phyloP scores from a whole-genome alignment of 73 alveolate species.

The Durusdinium trenchii region DNA sequence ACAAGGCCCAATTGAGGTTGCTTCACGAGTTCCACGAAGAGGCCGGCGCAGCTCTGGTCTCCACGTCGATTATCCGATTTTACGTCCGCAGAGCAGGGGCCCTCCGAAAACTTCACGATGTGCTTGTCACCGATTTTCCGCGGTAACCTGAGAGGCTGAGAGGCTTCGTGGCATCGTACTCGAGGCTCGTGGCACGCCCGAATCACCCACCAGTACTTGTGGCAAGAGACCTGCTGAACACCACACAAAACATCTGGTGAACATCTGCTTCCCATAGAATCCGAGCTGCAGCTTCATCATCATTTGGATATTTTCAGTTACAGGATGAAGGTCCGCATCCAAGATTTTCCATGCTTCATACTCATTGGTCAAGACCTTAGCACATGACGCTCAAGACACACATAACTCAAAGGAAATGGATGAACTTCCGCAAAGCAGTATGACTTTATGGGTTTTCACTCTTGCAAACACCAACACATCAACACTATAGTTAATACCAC shows the following conservation, averaged over 20 bases:
- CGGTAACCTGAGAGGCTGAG: constrained; percentile 15
- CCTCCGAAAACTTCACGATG: constrained; percentile 66
- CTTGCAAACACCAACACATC: no score
- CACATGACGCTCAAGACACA: background rate
- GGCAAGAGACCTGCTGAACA: no score
- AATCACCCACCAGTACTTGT: no score
- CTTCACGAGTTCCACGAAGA: constrained; percentile 56
- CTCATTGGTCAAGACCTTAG: constrained; percentile 69
- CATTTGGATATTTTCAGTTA: constrained; percentile 47
- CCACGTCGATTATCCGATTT: constrained; percentile 10
- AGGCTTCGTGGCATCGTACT: no score
- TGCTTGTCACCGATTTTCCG: constrained; percentile 42
- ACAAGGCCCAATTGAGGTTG: constrained; percentile 43
- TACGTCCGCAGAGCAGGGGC: constrained; percentile 72
- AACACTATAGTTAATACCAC: no score
- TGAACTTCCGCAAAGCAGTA: no score
- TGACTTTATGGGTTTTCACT: no score
- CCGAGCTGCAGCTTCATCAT: constrained; percentile 77
- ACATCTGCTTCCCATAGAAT: background rate
- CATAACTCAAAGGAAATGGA: no score
- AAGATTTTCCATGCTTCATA: constrained; percentile 92
- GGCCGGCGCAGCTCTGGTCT: constrained; percentile 58
- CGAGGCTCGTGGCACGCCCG: no score
- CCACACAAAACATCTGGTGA: no score
- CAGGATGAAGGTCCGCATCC: constrained; percentile 58